Conservation (phyloP, 345 rosid genomes). For the Hibiscus syriacus region DNA sequence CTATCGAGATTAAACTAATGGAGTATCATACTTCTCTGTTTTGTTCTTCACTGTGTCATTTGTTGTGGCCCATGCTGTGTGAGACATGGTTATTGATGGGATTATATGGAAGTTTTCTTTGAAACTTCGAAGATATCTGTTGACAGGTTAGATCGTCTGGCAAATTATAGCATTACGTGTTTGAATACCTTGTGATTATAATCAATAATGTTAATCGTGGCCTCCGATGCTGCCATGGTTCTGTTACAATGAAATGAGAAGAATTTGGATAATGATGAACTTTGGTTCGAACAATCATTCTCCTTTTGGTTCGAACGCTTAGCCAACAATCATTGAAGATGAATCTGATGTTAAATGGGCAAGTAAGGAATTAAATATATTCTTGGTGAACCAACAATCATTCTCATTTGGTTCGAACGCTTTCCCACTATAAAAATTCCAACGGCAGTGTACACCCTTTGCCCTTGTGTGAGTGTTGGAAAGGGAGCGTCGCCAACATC, state of each 20-base stretch:
- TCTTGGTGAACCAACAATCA: too few species aligned
- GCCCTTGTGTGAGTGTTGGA: background rate
- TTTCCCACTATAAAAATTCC: too few species aligned
- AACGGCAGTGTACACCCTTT: too few species aligned
- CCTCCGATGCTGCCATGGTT: background rate
- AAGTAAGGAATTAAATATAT: too few species aligned
- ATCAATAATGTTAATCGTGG: background rate
- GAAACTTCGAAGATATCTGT: background rate
- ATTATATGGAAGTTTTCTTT: conserved; percentile 5
- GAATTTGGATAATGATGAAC: background rate
- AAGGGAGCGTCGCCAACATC: background rate
- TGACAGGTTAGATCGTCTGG: too few species aligned
- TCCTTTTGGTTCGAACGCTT: too few species aligned
- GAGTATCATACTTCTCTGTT: background rate
- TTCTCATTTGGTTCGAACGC: too few species aligned
- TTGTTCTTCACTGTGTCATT: too few species aligned
- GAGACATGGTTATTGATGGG: background rate
- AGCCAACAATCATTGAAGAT: too few species aligned
- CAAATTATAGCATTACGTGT: background rate
- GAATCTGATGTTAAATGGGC: too few species aligned
- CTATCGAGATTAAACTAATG: background rate
- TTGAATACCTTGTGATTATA: background rate
- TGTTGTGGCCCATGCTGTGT: too few species aligned
- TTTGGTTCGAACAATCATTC: too few species aligned
- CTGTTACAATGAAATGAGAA: background rate